These are phyloP conservation scores for Lactifluus piperatus DNA, from an alignment of 768 basidiomycete species.

Conservation along the genomic window DNA sequence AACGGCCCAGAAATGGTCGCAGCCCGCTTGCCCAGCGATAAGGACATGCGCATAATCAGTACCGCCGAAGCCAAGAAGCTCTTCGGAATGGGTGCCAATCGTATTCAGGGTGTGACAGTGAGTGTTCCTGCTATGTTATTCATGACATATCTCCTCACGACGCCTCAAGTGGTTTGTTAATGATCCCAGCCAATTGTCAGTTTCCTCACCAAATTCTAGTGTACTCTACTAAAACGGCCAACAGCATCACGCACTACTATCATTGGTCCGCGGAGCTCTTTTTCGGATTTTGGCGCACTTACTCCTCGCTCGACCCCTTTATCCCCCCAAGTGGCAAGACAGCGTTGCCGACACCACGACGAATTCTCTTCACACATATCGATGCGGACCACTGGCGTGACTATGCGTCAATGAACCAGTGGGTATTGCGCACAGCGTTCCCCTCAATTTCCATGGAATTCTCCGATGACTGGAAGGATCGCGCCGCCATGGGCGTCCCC, in stretches of 20 bases:
- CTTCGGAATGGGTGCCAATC: slow-evolving; percentile 64
- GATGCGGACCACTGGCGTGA: slow-evolving; percentile 82
- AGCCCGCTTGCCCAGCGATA: slow-evolving; percentile 62
- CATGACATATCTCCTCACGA: background rate
- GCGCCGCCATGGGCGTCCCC: slow-evolving; percentile 55
- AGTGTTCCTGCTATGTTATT: slow-evolving; percentile 21
- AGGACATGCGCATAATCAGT: slow-evolving; percentile 71
- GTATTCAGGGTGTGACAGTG: slow-evolving; percentile 74
- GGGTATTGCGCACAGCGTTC: slow-evolving; percentile 70
- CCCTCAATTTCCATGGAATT: slow-evolving; percentile 79
- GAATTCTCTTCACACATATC: slow-evolving; percentile 67
- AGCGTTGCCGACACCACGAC: slow-evolving; percentile 60
- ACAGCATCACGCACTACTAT: slow-evolving; percentile 84
- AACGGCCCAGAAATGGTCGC: slow-evolving; percentile 47
- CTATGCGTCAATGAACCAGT: slow-evolving; percentile 87
- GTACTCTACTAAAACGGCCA: background rate
- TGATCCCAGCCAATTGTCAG: slow-evolving; percentile 80
- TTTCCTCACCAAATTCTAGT: slow-evolving; percentile 6
- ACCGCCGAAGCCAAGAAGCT: slow-evolving; percentile 54
- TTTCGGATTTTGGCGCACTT: slow-evolving; percentile 89
- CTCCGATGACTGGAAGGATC: slow-evolving; percentile 75
- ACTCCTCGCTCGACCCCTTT: slow-evolving; percentile 64
- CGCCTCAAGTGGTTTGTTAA: slow-evolving; percentile 61
- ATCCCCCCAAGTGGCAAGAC: slow-evolving; percentile 63
- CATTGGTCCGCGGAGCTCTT: slow-evolving; percentile 90